These are phyloP conservation scores for Linaria vulgaris DNA, from an alignment of 257 asterid genomes.

Conservation along the genomic window DNA sequence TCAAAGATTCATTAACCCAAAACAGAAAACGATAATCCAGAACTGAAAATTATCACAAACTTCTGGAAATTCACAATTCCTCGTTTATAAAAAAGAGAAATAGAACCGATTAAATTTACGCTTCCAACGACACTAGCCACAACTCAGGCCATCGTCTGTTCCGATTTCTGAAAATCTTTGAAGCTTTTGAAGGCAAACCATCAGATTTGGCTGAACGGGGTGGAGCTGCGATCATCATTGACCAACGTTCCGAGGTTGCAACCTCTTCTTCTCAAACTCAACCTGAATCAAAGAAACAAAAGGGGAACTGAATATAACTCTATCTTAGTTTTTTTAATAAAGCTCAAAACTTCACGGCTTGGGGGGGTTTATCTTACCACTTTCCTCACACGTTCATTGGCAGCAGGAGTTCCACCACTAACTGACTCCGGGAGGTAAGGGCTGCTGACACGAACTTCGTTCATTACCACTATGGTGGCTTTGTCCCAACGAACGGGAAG, in stretches of 20 bases:
- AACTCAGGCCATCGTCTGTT: conserved; percentile 3
- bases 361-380: conserved; percentile 61
- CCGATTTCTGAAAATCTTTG: background rate
- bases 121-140: conserved; percentile 10
- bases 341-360: background rate
- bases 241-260: conserved; percentile 45
- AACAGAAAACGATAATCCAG: background rate
- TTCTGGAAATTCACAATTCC: conserved; percentile 18
- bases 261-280: conserved; percentile 62
- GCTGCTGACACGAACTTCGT: conserved; percentile 91
- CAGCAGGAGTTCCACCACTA: conserved; percentile 87
- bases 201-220: background rate
- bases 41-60: conserved; percentile 15
- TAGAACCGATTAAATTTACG: background rate
- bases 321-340: background rate
- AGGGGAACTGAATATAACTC: conserved; percentile 1
- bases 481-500: conserved; percentile 98
- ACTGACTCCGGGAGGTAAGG: conserved; percentile 95
- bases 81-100: background rate
- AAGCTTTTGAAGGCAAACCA: no score
- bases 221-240: conserved; percentile 20
- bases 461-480: conserved; percentile 88
- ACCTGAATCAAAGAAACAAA: conserved; percentile 40
- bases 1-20: no score
- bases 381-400: conserved; percentile 94